These are phyloP conservation scores for Melampsora larici-populina DNA, from an alignment of 1,284 basidiomycete species.

Conservation along the genomic window DNA sequence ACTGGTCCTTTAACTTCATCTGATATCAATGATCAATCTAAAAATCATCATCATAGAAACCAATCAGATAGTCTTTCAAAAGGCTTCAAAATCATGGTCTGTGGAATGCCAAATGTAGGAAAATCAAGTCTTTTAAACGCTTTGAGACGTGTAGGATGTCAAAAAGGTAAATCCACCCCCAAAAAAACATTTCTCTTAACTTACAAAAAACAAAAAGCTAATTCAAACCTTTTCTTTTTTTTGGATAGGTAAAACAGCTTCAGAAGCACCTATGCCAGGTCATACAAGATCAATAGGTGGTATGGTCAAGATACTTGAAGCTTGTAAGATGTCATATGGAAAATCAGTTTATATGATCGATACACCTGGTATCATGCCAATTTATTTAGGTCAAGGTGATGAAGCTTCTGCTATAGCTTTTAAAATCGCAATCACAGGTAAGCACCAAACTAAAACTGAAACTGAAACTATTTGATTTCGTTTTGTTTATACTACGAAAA, in stretches of 20 bases:
- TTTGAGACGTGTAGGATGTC: constrained; percentile 79
- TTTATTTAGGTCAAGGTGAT: constrained; percentile 81
- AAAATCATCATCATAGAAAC: neutral
- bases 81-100: constrained; percentile 79
- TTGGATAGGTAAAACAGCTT: constrained; percentile 70
- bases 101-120: constrained; percentile 98
- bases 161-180: constrained; percentile 65
- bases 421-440: constrained; percentile 87
- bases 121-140: constrained; percentile 92
- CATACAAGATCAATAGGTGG: constrained; percentile 63
- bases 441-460: too few relatives aligned
- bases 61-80: constrained; percentile 50
- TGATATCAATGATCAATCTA: too few relatives aligned
- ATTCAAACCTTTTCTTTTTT: neutral
- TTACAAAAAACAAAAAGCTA: too few relatives aligned
- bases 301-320: constrained; percentile 64
- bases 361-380: constrained; percentile 94
- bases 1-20: too few relatives aligned
- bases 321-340: constrained; percentile 73
- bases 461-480: too few relatives aligned
- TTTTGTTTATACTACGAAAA: too few relatives aligned
- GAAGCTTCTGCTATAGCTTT: constrained; percentile 83
- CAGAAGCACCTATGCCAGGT: constrained; percentile 82
- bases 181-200: too few relatives aligned
- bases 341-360: constrained; percentile 86